Conservation (phyloP, 192 early-diverging fungal genomes). For the Coemansia sp. region DNA sequence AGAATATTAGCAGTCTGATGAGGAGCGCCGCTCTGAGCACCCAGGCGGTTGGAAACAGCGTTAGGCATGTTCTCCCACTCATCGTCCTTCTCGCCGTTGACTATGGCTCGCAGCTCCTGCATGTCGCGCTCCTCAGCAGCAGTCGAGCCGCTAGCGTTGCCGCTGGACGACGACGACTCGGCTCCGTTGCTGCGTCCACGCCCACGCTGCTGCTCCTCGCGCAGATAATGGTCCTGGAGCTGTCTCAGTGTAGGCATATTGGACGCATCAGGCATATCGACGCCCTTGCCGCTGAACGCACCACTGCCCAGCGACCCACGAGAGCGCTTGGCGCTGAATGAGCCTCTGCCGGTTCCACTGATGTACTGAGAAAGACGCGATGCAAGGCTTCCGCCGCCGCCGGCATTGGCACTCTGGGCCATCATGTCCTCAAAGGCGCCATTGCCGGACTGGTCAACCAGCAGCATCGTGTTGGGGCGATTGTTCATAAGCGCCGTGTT, state of each 20-base stretch:
- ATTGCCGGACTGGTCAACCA: slow-evolving; percentile 44
- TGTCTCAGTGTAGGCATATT: slow-evolving; percentile 52
- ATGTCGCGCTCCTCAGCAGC: slow-evolving; percentile 26
- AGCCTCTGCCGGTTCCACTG: slow-evolving; percentile 7
- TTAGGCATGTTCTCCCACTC: slow-evolving; percentile 35
- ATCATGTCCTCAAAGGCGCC: slow-evolving; percentile 5
- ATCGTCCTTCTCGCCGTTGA: slow-evolving; percentile 25
- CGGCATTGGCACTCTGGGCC: slow-evolving; percentile 11
- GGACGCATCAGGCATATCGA: slow-evolving; percentile 1
- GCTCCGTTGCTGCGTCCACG: slow-evolving; percentile 1
- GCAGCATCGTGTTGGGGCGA: slow-evolving; percentile 44
- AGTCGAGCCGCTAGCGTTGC: slow-evolving; percentile 24
- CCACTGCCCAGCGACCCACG: slow-evolving; percentile 2
- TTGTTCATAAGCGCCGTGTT: slow-evolving; percentile 25
- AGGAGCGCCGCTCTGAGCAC: slow-evolving; percentile 3
- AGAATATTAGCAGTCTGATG: slow-evolving; percentile 52
- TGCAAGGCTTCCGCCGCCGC: slow-evolving; percentile 24
- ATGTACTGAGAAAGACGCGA: slow-evolving; percentile 52
- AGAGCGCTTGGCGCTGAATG: slow-evolving; percentile 5
- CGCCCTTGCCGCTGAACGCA: neutral
- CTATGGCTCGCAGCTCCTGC: slow-evolving; percentile 39
- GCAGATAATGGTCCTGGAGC: slow-evolving; percentile 52
- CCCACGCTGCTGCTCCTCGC: slow-evolving; percentile 15
- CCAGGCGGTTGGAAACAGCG: slow-evolving; percentile 9
- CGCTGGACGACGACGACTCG: slow-evolving; percentile 1